Conservation (phyloP, 768 basidiomycete genomes). For the Jaapia argillacea region DNA sequence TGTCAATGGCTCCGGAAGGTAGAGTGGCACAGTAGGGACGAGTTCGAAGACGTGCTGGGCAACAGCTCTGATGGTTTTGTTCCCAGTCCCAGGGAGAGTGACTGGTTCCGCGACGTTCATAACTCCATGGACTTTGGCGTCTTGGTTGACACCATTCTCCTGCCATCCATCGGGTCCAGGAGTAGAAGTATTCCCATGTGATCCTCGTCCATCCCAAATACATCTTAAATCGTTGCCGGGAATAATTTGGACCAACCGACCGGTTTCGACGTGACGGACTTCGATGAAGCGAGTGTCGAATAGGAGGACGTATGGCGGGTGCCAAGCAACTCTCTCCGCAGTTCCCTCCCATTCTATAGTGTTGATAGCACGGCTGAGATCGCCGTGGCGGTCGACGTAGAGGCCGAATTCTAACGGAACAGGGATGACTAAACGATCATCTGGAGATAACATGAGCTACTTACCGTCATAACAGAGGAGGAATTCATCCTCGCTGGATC, state of each 20-base stretch:
- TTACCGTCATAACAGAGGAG: conserved; percentile 81
- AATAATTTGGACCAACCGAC: conserved; percentile 75
- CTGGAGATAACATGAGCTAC: conserved; percentile 7
- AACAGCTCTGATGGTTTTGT: conserved; percentile 32
- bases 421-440: conserved; percentile 1
- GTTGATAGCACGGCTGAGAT: conserved; percentile 57
- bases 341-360: conserved; percentile 94
- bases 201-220: conserved; percentile 80
- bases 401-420: conserved; percentile 68
- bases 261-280: conserved; percentile 74
- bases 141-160: conserved; percentile 49
- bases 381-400: conserved; percentile 88
- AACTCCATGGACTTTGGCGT: conserved; percentile 80
- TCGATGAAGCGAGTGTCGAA: conserved; percentile 90
- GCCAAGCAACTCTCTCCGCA: conserved; percentile 82
- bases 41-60: conserved; percentile 74
- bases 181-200: conserved; percentile 15
- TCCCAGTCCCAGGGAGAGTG: conserved; percentile 26
- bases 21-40: conserved; percentile 66
- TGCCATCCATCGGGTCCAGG: conserved; percentile 36
- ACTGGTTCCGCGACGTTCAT: conserved; percentile 48
- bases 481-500: conserved; percentile 81
- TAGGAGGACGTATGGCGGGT: conserved; percentile 79
- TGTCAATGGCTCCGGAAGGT: conserved; percentile 39
- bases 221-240: conserved; percentile 74